Evolutionary conservation across 2,329 filamentous ascomycete species (phyloP), one percentile per base, ranked within the genome.

Genomic region (Trichocomaceae sp.): DNA sequence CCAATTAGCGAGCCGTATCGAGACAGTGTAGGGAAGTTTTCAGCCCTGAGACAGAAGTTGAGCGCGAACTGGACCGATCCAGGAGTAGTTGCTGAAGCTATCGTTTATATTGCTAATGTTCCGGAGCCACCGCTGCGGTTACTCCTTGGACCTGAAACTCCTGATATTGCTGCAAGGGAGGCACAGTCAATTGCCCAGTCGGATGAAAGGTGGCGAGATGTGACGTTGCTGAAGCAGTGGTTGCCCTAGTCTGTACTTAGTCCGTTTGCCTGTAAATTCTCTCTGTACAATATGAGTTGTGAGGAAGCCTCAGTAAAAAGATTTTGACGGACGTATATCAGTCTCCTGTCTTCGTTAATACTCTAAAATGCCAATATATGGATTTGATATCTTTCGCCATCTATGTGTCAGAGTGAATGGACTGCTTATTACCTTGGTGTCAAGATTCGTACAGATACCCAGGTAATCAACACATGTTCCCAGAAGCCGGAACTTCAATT

Each of bases 1-100:
- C 48, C 55, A 1, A 55, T 73, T 17, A 71, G 63, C 50, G 67
- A 73, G 52, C 68, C 68, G 0, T 75, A 75, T 23, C 41, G 65
- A 50, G 54, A 61, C 42, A 71, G 64, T 0, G 65, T 79, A 55
- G 29, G 19, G 44, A 19, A 56, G 50, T 13, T 50, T 55, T 35
- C 58, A 17, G 51, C 23, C 19, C 8, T 7, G 6, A 22, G 12
- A 12, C 47, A 23, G 12, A 39, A 37, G 33, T 2, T 7, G 23
- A 17, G 33, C 17, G 35, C 5, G 9, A 26, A 20, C 2, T 8
- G 20, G 35, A 37, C 47, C 2, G 58, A 59, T 17, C 64, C 62
- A 0, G 58, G 59, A 1, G 64, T 67, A 19, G 57, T 72, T 12
- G 67, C 69, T 0, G 57, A 56, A 6, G 61, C 64, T 20, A 64